A percentile compares a stretch with the other conserved stretches of the same genome.
Conservation (phyloP, 2,329 filamentous ascomycete genomes). For the Iodosphaeria phyllophila region DNA sequence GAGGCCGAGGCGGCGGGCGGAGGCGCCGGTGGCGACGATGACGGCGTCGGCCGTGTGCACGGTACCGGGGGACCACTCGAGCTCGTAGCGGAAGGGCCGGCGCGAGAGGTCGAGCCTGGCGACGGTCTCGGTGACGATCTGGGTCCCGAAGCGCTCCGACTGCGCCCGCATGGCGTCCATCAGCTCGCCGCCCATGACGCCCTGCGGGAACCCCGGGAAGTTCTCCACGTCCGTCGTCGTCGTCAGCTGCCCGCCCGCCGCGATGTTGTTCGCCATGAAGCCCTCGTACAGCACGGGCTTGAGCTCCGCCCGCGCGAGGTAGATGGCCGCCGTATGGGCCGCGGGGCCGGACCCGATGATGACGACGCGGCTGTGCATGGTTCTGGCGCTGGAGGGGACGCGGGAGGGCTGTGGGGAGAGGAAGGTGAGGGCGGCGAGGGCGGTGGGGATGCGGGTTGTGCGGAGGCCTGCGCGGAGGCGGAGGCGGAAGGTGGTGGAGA, state of each 20-base stretch:
- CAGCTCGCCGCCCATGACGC: slow-evolving; percentile 69
- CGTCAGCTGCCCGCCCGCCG: slow-evolving; percentile 88
- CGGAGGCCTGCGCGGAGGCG: slow-evolving; percentile 62
- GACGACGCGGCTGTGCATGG: slow-evolving; percentile 86
- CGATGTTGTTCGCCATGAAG: slow-evolving; percentile 93
- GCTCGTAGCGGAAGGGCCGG: slow-evolving; percentile 83
- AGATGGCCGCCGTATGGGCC: slow-evolving; percentile 93
- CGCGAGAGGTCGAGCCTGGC: slow-evolving; percentile 67
- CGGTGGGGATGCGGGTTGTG: too few species aligned
- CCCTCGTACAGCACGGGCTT: slow-evolving; percentile 94
- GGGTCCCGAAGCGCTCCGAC: slow-evolving; percentile 79
- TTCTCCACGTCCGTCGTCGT: slow-evolving; percentile 98
- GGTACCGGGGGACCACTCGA: slow-evolving; percentile 70
- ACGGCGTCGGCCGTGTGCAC: slow-evolving; percentile 78
- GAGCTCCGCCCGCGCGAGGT: slow-evolving; percentile 84
- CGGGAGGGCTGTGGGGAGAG: too few species aligned
- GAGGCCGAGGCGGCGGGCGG: slow-evolving; percentile 66
- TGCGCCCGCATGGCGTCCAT: slow-evolving; percentile 95
- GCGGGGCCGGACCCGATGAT: slow-evolving; percentile 91
- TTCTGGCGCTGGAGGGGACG: slow-evolving; percentile 27
- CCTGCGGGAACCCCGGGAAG: slow-evolving; percentile 84
- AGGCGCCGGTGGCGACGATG: slow-evolving; percentile 91
- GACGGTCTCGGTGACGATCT: slow-evolving; percentile 86
- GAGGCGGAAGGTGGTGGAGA: slow-evolving; percentile 60
- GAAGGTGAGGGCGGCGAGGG: too few species aligned